Evolutionary conservation across 257 asterid species (phyloP), one percentile per base, ranked within the genome.

Genomic region (Knoxia roxburghii): DNA sequence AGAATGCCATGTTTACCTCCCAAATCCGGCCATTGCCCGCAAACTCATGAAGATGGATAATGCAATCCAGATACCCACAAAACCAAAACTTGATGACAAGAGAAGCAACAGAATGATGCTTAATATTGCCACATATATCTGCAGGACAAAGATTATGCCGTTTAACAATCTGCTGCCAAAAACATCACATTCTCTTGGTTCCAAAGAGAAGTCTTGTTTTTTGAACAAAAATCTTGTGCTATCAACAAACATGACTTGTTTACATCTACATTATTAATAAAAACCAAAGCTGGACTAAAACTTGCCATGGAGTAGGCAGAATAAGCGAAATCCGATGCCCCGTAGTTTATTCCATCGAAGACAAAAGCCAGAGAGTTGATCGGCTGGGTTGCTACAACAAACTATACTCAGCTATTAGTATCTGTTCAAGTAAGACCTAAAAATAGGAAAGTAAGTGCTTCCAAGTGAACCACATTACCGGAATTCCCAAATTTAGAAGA

Each of bases 281-380:
- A 11, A 37, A 17, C 39, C 26, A 24, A 54, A 53, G 11, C 55
- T 53, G 70, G 40, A 17, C 11, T 12, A 41, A 37, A 67, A 77
- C 81, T 78, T 83, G 72, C 87, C 87, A 86, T 81, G 72, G 86
- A 83, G 75, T 79, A 78, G 1, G 83, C 87, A 13, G 89, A 77
- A 67, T 71, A 76, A 7, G 83, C 74, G 40, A 83, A 81, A 70
- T 86, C 87, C 23, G 87, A 83, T 9, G 86, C 89, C 75, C 89
- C 84, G 20, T 69, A 81, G 61, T 83, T 83, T 60, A 83, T 62
- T 61, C 89, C 89, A 59, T 79, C 92, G 49, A 83, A 77, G 37
- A 83, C 87, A 49, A 83, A 81, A 21, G 89, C 89, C 51, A 83
- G 27, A 2, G 89, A 79, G 71, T 81, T 86, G 32, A 83, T 72